These are phyloP conservation scores for Psilocybe subaeruginosa DNA, from an alignment of 768 basidiomycete species.

Conservation along the genomic window DNA sequence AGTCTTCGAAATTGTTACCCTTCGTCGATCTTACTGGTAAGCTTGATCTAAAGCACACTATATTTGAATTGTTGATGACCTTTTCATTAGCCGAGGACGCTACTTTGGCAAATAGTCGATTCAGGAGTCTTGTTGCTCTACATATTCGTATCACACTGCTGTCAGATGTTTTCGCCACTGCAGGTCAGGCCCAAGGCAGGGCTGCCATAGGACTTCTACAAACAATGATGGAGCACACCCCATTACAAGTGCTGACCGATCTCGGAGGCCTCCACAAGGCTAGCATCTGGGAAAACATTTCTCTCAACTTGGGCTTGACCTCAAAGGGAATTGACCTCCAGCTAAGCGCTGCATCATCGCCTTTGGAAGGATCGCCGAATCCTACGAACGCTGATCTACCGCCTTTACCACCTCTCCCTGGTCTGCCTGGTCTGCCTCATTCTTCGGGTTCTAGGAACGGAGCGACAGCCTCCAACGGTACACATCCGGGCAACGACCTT, in stretches of 20 bases:
- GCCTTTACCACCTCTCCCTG: slow-evolving; percentile 27
- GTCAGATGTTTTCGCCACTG: slow-evolving; percentile 85
- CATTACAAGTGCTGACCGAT: slow-evolving; percentile 65
- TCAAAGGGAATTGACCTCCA: slow-evolving; percentile 56
- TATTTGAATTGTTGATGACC: slow-evolving; percentile 5
- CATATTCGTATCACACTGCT: slow-evolving; percentile 82
- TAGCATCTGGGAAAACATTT: slow-evolving; percentile 86
- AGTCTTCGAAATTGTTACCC: slow-evolving; percentile 64
- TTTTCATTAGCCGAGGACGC: slow-evolving; percentile 45
- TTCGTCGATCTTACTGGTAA: slow-evolving; percentile 58
- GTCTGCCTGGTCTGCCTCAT: slow-evolving; percentile 34
- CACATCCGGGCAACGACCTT: slow-evolving; percentile 20
- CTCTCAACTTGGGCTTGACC: slow-evolving; percentile 63
- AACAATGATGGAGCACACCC: slow-evolving; percentile 66
- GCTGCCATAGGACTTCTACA: slow-evolving; percentile 75
- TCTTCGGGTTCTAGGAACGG: slow-evolving; percentile 31
- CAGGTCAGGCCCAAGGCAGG: slow-evolving; percentile 81
- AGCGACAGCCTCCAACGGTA: slow-evolving; percentile 34
- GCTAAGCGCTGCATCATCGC: slow-evolving; percentile 44
- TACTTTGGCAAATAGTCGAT: slow-evolving; percentile 57
- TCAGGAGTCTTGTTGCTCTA: slow-evolving; percentile 74
- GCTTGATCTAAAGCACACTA: slow-evolving; percentile 21
- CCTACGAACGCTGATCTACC: slow-evolving; percentile 44
- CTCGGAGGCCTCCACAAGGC: slow-evolving; percentile 83
- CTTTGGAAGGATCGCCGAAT: slow-evolving; percentile 51